Evolutionary conservation across 129 eudicot genomes (phyloP), one percentile per base, ranked within the genome.

Genomic region (Scalesia atractyloides): DNA sequence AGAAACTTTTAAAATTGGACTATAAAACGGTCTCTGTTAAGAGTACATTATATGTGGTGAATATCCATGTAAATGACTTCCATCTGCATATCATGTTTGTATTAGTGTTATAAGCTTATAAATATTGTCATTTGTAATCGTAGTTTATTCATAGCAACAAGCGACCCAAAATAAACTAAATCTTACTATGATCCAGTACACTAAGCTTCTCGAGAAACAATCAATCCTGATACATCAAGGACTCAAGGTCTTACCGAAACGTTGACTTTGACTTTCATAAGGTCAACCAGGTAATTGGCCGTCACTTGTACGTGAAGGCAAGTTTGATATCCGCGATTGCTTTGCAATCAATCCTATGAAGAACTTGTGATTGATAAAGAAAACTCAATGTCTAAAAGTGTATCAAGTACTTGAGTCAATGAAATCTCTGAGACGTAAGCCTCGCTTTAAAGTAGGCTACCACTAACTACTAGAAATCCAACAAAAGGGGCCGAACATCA

Each of bases 391-490:
- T 60, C 14, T 75, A 4, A 88, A 94, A 46, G 82, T 94, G 97
- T 84, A 81, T 64, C 73, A 83, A 39, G 83, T 94, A 62, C 91
- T 94, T 9, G 85, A 90, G 73, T 84, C 97, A 37, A 82, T 90
- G 87, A 94, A 68, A 73, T 74, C 86, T 24, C 84, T n/a, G 79
- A 10, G 84, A 94, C 68, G 52, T 94, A 52, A 93, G 80, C 50
- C 93, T 96, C 0, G 98, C 96, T 60, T 79, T 94, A 37, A 83
- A 49, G 2, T 94, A 96, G 98, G 97, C 90, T 15, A 57, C 85
- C 19, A 10, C 33, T 16, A 89, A 30, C 34, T 30, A 30, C 34
- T 3, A 30, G 4, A 30, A 30, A 30, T 30, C 34, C 34, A 30
- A 30, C 5, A 30, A 30, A 30, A 30, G 34, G 2, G 34, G 34